Conservation (phyloP, 805 yeast species). For the Wickerhamomyces xylosicus region DNA sequence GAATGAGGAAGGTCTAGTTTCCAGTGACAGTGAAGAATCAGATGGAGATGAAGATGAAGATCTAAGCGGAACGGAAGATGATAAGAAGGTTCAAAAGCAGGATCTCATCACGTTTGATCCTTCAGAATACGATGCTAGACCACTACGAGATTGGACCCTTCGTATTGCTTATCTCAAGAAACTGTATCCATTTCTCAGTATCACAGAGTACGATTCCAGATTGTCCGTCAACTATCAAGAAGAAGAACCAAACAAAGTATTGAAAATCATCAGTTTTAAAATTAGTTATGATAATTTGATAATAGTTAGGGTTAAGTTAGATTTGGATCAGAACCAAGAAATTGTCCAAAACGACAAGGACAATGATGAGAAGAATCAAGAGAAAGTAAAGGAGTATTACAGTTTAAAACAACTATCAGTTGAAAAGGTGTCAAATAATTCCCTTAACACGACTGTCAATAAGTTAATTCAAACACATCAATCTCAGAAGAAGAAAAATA, state of each 20-base stretch:
- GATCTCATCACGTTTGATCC: constrained; percentile 7
- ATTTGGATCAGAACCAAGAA: not conserved
- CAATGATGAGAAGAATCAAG: not conserved
- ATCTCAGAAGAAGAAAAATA: not conserved
- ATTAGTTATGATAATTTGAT: too few species aligned
- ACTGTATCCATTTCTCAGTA: constrained; percentile 15
- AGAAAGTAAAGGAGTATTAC: not conserved
- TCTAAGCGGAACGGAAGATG: not conserved
- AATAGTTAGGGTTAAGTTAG: not conserved
- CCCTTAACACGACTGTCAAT: not conserved
- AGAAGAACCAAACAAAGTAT: not conserved
- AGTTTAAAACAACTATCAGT: not conserved
- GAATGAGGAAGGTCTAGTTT: not conserved
- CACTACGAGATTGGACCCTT: constrained; percentile 14
- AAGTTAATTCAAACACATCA: not conserved
- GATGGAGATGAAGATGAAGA: not conserved
- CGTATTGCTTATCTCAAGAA: constrained; percentile 13
- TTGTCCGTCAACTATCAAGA: constrained; percentile 9
- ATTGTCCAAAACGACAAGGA: not conserved
- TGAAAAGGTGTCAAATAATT: not conserved
- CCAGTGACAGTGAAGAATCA: not conserved
- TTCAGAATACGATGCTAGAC: constrained; percentile 10
- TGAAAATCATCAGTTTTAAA: not conserved
- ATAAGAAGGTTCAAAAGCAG: constrained; percentile 2
- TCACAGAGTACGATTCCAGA: constrained; percentile 8